A percentile compares a stretch with the other conserved stretches of the same genome.
phyloP scores from a whole-genome alignment of 805 yeast genomes.

The Saccharomycopsis schoenii region DNA sequence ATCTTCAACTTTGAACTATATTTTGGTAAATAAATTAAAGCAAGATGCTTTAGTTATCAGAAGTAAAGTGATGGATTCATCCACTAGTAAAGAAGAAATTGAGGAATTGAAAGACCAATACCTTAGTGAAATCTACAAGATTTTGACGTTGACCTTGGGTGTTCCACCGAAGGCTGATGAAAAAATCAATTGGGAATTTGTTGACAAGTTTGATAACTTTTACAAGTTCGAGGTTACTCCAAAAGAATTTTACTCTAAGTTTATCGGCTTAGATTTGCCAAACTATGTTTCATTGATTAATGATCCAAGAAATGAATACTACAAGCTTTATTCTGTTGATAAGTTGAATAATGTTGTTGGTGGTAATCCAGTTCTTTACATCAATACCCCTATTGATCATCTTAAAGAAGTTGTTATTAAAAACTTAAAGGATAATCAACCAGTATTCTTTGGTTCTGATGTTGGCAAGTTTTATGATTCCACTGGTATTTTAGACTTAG shows the following conservation, averaged over 20 bases:
- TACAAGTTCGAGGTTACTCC: slow-evolving; percentile 51
- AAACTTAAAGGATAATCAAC: slow-evolving; percentile 61
- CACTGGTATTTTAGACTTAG: slow-evolving; percentile 62
- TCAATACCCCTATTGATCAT: slow-evolving; percentile 52
- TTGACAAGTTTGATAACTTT: slow-evolving; percentile 55
- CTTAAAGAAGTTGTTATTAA: slow-evolving; percentile 54
- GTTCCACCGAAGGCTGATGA: slow-evolving; percentile 69
- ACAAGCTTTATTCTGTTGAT: slow-evolving; percentile 57
- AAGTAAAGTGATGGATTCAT: slow-evolving; percentile 29
- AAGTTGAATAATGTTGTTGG: slow-evolving; percentile 64
- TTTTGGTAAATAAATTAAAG: slow-evolving; percentile 60
- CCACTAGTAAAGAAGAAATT: slow-evolving; percentile 30
- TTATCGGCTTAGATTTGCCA: slow-evolving; percentile 42
- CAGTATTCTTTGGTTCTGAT: slow-evolving; percentile 83
- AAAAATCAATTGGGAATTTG: slow-evolving; percentile 62
- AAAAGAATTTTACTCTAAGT: slow-evolving; percentile 45
- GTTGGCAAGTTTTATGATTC: slow-evolving; percentile 70
- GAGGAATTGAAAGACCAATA: slow-evolving; percentile 32
- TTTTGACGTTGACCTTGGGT: slow-evolving; percentile 62
- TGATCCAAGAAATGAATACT: slow-evolving; percentile 72
- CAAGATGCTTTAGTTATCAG: slow-evolving; percentile 71
- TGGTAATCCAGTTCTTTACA: slow-evolving; percentile 60
- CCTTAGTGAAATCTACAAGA: slow-evolving; percentile 55
- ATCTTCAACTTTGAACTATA: slow-evolving; percentile 43
- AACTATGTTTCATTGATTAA: slow-evolving; percentile 55